Evolutionary conservation across 2,329 filamentous ascomycete genomes (phyloP), one percentile per base, ranked within the genome.

Genomic region (Epichloe glyceriae): DNA sequence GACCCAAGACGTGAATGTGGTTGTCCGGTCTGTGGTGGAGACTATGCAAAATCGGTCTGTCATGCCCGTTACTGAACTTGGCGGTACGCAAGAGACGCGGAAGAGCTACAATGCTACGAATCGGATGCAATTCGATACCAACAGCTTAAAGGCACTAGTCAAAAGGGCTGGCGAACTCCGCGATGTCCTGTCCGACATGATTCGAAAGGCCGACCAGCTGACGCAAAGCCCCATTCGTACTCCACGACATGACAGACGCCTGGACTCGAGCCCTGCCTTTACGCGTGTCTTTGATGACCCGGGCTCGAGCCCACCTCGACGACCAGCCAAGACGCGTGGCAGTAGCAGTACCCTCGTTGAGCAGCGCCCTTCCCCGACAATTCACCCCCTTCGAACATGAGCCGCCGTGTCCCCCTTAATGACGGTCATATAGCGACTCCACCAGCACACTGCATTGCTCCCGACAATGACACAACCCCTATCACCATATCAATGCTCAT

Each of bases 271-370:
- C 58, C 81, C 81, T n/a, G 80, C 81, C 1, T 85, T 85, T 55
- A 84, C 79, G 3, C 70, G 78, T 22, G 79, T 85, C 38, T 85
- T 85, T 57, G 78, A 80, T 10, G 79, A 83, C 43, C 79, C 80
- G 1, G 71, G 72, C 39, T 70, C 75, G 12, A 81, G 73, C 52
- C 76, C 79, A 4, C 70, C 76, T 20, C 73, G 72, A 56, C 70
- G 73, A 52, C 60, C 73, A 8, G 68, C 70, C 30, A 73, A 75
- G 56, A 79, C 71, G 54, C 76, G 74, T 35, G 78, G 76, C 57
- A 49, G 42, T 4, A 76, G 69, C 57, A 79, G 71, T 54, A 74
- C 78, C 2, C 66, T 75, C 2, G 64, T 76, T 49, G 73, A 72
- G 53, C 65, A 65, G 53, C 65, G 65, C 49, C 65, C 69, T 15